These are phyloP conservation scores for Penstemon eatonii DNA, from an alignment of 257 asterid species.

Conservation along the genomic window DNA sequence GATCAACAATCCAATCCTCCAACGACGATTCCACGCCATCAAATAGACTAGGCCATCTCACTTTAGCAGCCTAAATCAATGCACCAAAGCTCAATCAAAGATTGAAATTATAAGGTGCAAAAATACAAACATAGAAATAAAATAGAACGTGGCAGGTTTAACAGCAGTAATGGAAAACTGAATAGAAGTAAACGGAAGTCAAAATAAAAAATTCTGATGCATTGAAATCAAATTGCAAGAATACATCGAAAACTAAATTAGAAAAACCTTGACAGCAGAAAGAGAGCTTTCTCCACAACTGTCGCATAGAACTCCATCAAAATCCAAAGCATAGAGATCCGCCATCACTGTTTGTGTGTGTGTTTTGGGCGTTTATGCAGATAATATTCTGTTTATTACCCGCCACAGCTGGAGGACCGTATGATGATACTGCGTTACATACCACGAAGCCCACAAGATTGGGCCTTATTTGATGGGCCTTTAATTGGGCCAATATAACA, in stretches of 20 bases:
- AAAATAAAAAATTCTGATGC: constrained; percentile 13
- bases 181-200: constrained; percentile 27
- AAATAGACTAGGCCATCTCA: constrained; percentile 84
- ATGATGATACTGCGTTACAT: not conserved
- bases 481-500: not conserved
- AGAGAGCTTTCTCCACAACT: constrained; percentile 98
- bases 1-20: constrained; percentile 93
- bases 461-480: constrained; percentile 1
- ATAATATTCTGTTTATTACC: constrained; percentile 39
- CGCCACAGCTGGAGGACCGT: constrained; percentile 36
- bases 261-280: constrained; percentile 86
- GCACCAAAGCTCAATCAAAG: not conserved
- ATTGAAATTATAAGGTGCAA: not conserved
- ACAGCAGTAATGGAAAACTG: not conserved
- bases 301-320: constrained; percentile 95
- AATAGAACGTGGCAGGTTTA: not conserved
- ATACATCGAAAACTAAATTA: not conserved
- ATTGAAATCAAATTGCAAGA: not conserved
- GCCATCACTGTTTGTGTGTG: constrained; percentile 46
- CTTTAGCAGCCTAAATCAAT: constrained; percentile 74
- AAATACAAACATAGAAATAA: not conserved
- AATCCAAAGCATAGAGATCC: constrained; percentile 91
- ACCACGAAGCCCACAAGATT: not conserved
- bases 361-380: constrained; percentile 17
- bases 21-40: constrained; percentile 59